A percentile compares a stretch with the other conserved stretches of the same genome.
Conservation (phyloP, 148 eudicot species). For the Pharnaceum exiguum region DNA sequence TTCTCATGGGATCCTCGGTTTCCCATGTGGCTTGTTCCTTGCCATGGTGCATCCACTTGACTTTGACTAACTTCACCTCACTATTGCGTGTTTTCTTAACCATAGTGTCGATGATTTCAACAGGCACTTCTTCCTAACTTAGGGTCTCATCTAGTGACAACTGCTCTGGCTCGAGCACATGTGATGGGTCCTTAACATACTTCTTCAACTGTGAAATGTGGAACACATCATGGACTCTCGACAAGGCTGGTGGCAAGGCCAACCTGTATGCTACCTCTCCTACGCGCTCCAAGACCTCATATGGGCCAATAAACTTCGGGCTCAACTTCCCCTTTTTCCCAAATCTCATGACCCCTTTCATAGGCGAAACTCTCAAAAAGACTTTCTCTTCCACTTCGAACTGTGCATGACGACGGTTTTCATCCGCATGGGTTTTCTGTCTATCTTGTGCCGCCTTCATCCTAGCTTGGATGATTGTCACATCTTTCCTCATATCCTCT, state of each 20-base stretch:
- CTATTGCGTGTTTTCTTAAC: neutral
- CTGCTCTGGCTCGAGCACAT: neutral
- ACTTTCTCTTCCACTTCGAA: neutral
- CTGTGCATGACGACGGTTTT: too few relatives aligned
- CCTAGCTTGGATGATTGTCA: neutral
- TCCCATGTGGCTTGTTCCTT: neutral
- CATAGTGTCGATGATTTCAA: neutral
- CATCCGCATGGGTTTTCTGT: neutral
- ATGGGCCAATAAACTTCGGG: slow-evolving; percentile 1
- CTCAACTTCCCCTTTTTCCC: neutral
- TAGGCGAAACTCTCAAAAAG: neutral
- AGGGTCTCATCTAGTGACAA: neutral
- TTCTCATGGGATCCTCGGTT: neutral
- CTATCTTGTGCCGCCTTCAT: neutral
- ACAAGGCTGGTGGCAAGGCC: neutral
- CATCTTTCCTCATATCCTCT: neutral
- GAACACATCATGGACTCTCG: neutral
- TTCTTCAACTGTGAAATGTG: neutral
- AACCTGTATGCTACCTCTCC: neutral
- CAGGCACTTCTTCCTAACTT: neutral
- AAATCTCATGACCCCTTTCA: slow-evolving; percentile 1
- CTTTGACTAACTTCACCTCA: neutral
- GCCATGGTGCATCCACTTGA: neutral
- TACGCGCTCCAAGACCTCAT: neutral
- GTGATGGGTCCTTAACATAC: neutral